These are phyloP conservation scores for Taphrina populina DNA, from an alignment of 1,139 yeast species.

Conservation along the genomic window DNA sequence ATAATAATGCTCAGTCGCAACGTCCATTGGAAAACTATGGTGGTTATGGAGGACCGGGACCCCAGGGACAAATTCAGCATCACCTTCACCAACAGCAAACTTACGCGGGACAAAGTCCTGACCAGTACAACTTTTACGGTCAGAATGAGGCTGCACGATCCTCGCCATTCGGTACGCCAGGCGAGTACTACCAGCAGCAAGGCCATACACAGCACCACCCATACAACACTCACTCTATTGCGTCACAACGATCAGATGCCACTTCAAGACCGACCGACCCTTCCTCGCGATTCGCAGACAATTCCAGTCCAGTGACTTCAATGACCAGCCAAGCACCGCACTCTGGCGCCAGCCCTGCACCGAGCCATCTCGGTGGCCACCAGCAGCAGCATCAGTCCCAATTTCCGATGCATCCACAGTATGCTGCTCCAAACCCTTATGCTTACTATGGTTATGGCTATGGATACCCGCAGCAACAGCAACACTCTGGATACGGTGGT, in stretches of 20 bases:
- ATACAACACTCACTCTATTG: slow-evolving; percentile 2
- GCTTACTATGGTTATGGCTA: slow-evolving; percentile 33
- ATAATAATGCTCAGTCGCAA: neutral
- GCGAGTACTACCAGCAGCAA: slow-evolving; percentile 22
- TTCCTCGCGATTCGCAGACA: slow-evolving; percentile 3
- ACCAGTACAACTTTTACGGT: slow-evolving; percentile 28
- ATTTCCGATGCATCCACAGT: slow-evolving; percentile 29
- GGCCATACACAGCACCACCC: slow-evolving; percentile 3
- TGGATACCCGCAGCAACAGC: slow-evolving; percentile 29
- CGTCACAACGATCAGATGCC: slow-evolving; percentile 1
- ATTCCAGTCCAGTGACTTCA: slow-evolving; percentile 16
- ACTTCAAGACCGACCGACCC: slow-evolving; percentile 11
- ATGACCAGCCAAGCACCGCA: slow-evolving; percentile 22
- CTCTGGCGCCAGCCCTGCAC: slow-evolving; percentile 12
- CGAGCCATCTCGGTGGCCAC: slow-evolving; percentile 24
- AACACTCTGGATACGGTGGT: slow-evolving; percentile 19
- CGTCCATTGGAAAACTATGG: slow-evolving; percentile 10
- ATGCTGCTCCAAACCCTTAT: slow-evolving; percentile 29
- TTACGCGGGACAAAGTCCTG: slow-evolving; percentile 19
- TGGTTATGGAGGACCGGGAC: neutral
- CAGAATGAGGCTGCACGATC: slow-evolving; percentile 18
- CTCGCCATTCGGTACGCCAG: slow-evolving; percentile 15
- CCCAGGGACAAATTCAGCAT: neutral
- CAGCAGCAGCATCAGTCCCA: slow-evolving; percentile 11
- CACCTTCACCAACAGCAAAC: slow-evolving; percentile 13